Conservation (phyloP, 805 yeast species). For the Blastobotrys peoriensis region DNA sequence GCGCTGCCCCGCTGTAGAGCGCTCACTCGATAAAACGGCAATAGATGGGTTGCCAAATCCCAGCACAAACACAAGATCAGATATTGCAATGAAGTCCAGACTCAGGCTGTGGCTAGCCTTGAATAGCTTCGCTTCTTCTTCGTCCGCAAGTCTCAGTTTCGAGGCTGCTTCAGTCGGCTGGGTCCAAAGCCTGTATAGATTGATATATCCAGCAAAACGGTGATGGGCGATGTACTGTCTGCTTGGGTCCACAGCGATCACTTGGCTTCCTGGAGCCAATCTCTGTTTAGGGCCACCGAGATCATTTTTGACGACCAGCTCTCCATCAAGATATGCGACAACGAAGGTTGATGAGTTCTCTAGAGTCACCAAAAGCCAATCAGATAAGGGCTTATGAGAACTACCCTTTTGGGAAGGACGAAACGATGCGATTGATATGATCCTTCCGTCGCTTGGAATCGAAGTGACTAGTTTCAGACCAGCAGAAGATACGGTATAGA, state of each 20-base stretch:
- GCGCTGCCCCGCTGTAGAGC: background rate
- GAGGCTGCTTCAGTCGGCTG: background rate
- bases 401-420: background rate
- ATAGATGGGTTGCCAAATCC: conserved; percentile 4
- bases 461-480: conserved; percentile 9
- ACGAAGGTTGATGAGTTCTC: background rate
- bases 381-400: background rate
- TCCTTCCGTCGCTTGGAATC: conserved; percentile 9
- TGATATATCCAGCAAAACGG: background rate
- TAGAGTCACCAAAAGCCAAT: conserved; percentile 4
- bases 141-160: background rate
- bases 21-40: conserved; percentile 8
- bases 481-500: conserved; percentile 4
- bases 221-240: conserved; percentile 1
- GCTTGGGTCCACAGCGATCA: conserved; percentile 1
- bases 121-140: background rate
- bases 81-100: conserved; percentile 5
- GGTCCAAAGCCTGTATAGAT: background rate
- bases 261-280: background rate
- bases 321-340: background rate
- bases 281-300: background rate
- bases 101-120: background rate
- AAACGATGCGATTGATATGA: conserved; percentile 7
- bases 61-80: conserved; percentile 3
- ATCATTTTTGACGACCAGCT: background rate